Percentiles rank a stretch among this genome's conserved stretches.
Evolutionary conservation across 257 asterid genomes (phyloP).

Genomic region (Asclepias syriaca): DNA sequence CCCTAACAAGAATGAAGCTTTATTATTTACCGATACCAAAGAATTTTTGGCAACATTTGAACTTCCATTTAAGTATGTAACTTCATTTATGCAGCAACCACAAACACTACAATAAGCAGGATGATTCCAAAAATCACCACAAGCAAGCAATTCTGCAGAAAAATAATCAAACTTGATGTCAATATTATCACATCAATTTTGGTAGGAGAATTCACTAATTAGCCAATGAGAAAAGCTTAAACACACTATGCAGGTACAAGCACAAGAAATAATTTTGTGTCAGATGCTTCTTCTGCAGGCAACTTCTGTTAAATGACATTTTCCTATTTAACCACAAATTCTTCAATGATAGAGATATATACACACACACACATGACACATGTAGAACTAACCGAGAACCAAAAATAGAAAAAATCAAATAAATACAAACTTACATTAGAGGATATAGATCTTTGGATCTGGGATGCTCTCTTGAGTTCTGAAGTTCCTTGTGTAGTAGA

Average conservation of each 20-base stretch:
- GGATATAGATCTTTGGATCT: slow-evolving; percentile 43
- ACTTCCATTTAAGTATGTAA: background rate
- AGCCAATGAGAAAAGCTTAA: background rate
- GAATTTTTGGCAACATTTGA: background rate
- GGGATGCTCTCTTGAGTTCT: slow-evolving; percentile 47
- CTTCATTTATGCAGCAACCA: slow-evolving; percentile 23
- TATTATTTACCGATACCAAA: background rate
- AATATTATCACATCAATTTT: background rate
- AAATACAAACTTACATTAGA: slow-evolving; percentile 34
- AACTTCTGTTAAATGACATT: background rate
- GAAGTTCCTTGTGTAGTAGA: slow-evolving; percentile 42
- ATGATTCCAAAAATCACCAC: slow-evolving; percentile 44
- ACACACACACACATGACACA: background rate
- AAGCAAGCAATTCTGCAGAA: slow-evolving; percentile 52
- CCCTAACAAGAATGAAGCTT: background rate
- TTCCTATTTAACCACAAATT: background rate
- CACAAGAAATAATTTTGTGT: background rate
- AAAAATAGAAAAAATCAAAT: background rate
- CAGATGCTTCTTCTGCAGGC: background rate
- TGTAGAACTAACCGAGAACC: background rate
- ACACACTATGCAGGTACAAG: background rate
- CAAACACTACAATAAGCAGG: slow-evolving; percentile 42
- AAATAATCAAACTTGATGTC: background rate
- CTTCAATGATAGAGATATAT: background rate
- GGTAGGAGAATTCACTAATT: background rate